Base-by-base conservation (phyloP, 345 rosid species). In the Aethionema arabicum region DNA sequence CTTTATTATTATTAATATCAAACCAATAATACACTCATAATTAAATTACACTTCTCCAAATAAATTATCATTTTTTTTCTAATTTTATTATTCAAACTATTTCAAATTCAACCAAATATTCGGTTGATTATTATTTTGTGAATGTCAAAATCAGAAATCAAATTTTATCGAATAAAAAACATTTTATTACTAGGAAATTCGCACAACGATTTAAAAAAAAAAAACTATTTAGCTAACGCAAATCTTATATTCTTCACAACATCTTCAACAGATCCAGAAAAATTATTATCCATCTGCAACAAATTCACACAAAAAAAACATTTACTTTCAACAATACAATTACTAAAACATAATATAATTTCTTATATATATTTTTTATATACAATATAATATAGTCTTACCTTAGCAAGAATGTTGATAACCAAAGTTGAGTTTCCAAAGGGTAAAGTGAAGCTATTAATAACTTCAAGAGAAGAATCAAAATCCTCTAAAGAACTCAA, bases 361-460 rank as follows among this genome's bases (percentile, higher is more conserved):
- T 33, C 4, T 6, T 8, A 0, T 55, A 56, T 21, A 56, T 31
- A 54, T 6, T 52, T 21, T 21, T 21, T 21, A 4, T 52, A 31
- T 11, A 61, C 33, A 40, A 21, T 36, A 58, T 16, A 32, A 32
- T 8, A 58, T 6, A 30, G 32, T 30, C 35, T 51, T 80, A 88
- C 96, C 96, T 79, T 76, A 30, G 84, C 69, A 49, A 83, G 74
- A 13, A 88, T 67, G 44, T 88, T 85, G 32, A 86, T 60, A 53
- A 86, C 87, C n/a, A 86, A 78, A 37, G 78, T 73, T 51, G 83
- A 81, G 43, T 33, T 77, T 6, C 96, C 96, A 65, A 89, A 86
- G 2, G 87, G 80, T 68, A 86, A 63, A 71, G 72, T 73, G 46
- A 72, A 78, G 71, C 69, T 82, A 55, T 76, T 89, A 52, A 76